Conservation (phyloP, 495 filamentous ascomycete species). For the Penicillium turbatum region DNA sequence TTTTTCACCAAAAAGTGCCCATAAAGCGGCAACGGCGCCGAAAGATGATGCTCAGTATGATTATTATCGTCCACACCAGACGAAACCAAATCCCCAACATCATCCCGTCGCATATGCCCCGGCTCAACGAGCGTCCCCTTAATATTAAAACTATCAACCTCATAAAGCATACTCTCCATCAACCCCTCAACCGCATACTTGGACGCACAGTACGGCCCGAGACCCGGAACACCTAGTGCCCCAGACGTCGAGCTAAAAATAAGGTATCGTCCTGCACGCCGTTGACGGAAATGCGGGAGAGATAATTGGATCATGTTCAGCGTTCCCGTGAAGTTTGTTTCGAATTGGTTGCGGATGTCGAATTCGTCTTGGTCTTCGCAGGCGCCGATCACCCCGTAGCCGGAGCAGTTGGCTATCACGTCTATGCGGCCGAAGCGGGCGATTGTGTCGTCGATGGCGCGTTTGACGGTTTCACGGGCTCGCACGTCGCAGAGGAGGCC, state of each 20-base stretch:
- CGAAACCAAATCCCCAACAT: constrained; percentile 39
- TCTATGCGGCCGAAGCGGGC: constrained; percentile 77
- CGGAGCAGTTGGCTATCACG: constrained; percentile 85
- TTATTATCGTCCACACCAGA: constrained; percentile 20
- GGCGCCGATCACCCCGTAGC: constrained; percentile 89
- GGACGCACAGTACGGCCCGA: constrained; percentile 92
- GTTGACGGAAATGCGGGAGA: constrained; percentile 79
- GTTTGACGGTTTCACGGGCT: constrained; percentile 68
- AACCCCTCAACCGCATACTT: constrained; percentile 96
- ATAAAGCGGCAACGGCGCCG: constrained; percentile 66
- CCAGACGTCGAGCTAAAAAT: constrained; percentile 92
- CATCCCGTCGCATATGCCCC: constrained; percentile 78
- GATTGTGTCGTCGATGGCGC: constrained; percentile 64
- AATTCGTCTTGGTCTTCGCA: constrained; percentile 96
- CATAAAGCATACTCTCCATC: constrained; percentile 93
- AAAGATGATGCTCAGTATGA: constrained; percentile 32
- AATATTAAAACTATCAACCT: constrained; percentile 85
- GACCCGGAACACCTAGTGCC: constrained; percentile 81
- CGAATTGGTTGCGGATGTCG: constrained; percentile 93
- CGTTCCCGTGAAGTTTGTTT: constrained; percentile 94
- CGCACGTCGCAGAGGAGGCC: constrained; percentile 87
- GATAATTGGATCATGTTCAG: constrained; percentile 89
- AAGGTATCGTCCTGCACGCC: constrained; percentile 71
- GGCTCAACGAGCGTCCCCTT: constrained; percentile 91
- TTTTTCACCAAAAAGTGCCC: constrained; percentile 90